A percentile compares a stretch with the other conserved stretches of the same genome.
Conservation (phyloP, 2,329 filamentous ascomycete species). For the Neocatenulostroma microsporum region DNA sequence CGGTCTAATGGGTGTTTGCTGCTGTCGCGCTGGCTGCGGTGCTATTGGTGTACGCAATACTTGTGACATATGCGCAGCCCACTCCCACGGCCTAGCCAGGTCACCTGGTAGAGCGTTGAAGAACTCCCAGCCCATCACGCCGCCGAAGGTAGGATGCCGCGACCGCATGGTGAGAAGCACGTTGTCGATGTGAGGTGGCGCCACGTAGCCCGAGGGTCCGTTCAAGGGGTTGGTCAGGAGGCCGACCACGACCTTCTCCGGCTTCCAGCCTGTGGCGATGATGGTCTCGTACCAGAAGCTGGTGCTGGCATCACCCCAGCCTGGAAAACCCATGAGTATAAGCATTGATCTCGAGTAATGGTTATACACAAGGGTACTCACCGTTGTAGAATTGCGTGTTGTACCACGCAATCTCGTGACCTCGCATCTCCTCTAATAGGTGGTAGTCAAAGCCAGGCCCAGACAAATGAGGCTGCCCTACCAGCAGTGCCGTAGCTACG, state of each 20-base stretch:
- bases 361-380: too few species aligned
- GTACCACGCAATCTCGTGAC: constrained; percentile 68
- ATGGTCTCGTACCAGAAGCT: constrained; percentile 47
- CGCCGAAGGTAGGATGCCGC: constrained; percentile 63
- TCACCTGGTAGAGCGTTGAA: constrained; percentile 71
- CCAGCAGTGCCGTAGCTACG: constrained; percentile 65
- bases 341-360: too few species aligned
- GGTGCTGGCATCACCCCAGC: constrained; percentile 63
- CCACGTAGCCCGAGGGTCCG: constrained; percentile 54
- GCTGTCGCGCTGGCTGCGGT: constrained; percentile 19
- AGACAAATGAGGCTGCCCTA: constrained; percentile 54
- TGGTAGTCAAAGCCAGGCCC: constrained; percentile 66
- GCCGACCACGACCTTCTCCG: constrained; percentile 68
- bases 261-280: constrained; percentile 59
- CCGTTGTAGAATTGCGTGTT: constrained; percentile 91
- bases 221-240: constrained; percentile 72
- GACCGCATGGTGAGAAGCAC: constrained; percentile 52
- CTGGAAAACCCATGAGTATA: too few species aligned
- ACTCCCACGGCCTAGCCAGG: constrained; percentile 60
- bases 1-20: constrained; percentile 26
- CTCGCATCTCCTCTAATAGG: constrained; percentile 60
- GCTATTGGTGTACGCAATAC: constrained; percentile 30
- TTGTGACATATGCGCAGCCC: constrained; percentile 61
- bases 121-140: constrained; percentile 93
- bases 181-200: constrained; percentile 48